Evolutionary conservation across 192 early-diverging fungal species (phyloP).

Genomic region (Allomyces macrogynus): DNA sequence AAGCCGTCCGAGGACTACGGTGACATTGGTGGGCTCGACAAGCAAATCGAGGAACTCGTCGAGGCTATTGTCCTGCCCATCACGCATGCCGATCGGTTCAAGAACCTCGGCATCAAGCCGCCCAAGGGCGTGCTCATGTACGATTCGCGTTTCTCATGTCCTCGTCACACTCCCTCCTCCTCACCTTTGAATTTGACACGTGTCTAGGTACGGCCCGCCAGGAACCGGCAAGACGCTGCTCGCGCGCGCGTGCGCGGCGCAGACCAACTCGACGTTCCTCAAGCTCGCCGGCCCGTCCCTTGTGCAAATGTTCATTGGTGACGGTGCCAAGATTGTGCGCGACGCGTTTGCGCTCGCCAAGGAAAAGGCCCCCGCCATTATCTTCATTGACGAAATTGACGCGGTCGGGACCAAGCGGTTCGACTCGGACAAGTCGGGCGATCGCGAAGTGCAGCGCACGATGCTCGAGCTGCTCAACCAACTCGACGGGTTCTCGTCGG

Average conservation of each 20-base stretch:
- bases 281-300: slow-evolving; percentile 93
- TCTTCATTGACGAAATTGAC: slow-evolving; percentile 98
- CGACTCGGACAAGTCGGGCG: slow-evolving; percentile 89
- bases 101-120: slow-evolving; percentile 68
- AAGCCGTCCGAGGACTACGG: slow-evolving; percentile 95
- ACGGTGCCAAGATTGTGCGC: slow-evolving; percentile 89
- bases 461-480: slow-evolving; percentile 98
- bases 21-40: slow-evolving; percentile 79
- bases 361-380: slow-evolving; percentile 95
- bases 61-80: slow-evolving; percentile 74
- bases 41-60: slow-evolving; percentile 71
- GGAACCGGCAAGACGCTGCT: slow-evolving; percentile 79
- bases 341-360: slow-evolving; percentile 94
- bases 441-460: slow-evolving; percentile 95
- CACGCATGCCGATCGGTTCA: slow-evolving; percentile 67
- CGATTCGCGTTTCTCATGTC: not conserved
- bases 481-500: slow-evolving; percentile 86
- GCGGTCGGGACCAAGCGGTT: slow-evolving; percentile 98
- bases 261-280: slow-evolving; percentile 84
- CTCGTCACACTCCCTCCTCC: not conserved
- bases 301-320: slow-evolving; percentile 97
- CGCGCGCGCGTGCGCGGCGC: slow-evolving; percentile 93
- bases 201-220: slow-evolving; percentile 66
- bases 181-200: slow-evolving; percentile 6
- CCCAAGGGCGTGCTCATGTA: slow-evolving; percentile 33